Conservation (phyloP, 2,329 filamentous ascomycete species). For the Fusarium scirpi region DNA sequence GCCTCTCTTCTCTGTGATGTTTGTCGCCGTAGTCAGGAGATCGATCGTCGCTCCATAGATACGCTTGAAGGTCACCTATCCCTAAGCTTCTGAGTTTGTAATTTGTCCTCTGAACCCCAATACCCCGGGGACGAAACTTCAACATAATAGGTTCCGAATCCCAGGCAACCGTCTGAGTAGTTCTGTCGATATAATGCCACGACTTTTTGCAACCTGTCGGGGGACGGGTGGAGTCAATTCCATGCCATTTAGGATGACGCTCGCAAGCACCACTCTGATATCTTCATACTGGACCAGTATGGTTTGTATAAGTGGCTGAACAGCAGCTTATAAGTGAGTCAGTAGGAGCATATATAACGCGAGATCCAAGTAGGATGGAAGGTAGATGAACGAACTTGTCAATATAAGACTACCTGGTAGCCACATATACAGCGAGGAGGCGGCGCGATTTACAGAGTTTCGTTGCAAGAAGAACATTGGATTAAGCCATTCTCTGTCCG, state of each 20-base stretch:
- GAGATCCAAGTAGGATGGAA: no score
- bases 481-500: conserved; percentile 23
- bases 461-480: not conserved
- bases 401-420: conserved; percentile 13
- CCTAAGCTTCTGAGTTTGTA: not conserved
- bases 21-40: not conserved
- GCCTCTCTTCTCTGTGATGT: not conserved
- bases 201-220: not conserved
- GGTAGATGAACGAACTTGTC: conserved; percentile 11
- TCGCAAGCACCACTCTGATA: not conserved
- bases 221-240: fast-evolving
- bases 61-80: not conserved
- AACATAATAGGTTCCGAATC: conserved; percentile 14
- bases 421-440: conserved; percentile 10
- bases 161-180: not conserved
- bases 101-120: conserved; percentile 2
- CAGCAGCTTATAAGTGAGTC: conserved; percentile 5
- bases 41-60: conserved; percentile 3
- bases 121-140: not conserved
- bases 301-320: conserved; percentile 12
- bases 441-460: fast-evolving
- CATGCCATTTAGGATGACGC: not conserved
- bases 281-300: conserved; percentile 20
- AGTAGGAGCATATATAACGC: not conserved
- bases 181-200: not conserved